Evolutionary conservation across 2,329 filamentous ascomycete genomes (phyloP), one percentile per base, ranked within the genome.

Genomic region (Paraconiothyrium brasiliense): DNA sequence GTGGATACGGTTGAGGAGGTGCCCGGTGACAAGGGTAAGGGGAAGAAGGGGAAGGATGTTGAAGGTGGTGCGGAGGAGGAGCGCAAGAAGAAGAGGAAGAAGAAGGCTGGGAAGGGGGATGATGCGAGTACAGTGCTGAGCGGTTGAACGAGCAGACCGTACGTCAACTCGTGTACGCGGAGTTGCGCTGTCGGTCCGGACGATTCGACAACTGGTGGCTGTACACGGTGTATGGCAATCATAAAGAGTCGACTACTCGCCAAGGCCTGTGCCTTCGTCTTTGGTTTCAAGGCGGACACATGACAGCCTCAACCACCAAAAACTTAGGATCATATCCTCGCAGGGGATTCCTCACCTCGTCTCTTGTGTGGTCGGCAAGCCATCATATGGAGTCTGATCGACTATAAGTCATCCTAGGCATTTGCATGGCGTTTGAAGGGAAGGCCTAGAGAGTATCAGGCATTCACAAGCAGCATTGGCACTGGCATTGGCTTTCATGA

Each of bases 1-100:
- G 83, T 85, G 74, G 69, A 64, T 62, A 73, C 72, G 52, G 75
- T 71, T 49, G 73, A 71, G 27, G 71, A 69, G 56, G 69, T 63
- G 47, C 67, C 48, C 55, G 74, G 70, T 57, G 57, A 34, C 41
- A 56, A 37, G 30, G 61, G 27, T 44, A 59, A 16, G 43, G 57
- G 35, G 55, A 56, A 55, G 44, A 47, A 48, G n/a, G 61, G 22
- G 51, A 60, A 46, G 14, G 61, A 49, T 32, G 58, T 59, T 44
- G 68, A 66, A 44, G 65, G 22, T 10, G 54, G 32, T 37, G 61
- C 58, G 50, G 57, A 60, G 55, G 60, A 58, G 58, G 63, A 59
- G 61, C 13, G 22, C 11, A 63, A 56, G 54, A 65, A 61, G 52
- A 61, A 58, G 55, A 61, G 56, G 61, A 63, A 43, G 66, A 65